Conservation (phyloP, 1,139 yeast species). For the Kluyveromyces sp. region DNA sequence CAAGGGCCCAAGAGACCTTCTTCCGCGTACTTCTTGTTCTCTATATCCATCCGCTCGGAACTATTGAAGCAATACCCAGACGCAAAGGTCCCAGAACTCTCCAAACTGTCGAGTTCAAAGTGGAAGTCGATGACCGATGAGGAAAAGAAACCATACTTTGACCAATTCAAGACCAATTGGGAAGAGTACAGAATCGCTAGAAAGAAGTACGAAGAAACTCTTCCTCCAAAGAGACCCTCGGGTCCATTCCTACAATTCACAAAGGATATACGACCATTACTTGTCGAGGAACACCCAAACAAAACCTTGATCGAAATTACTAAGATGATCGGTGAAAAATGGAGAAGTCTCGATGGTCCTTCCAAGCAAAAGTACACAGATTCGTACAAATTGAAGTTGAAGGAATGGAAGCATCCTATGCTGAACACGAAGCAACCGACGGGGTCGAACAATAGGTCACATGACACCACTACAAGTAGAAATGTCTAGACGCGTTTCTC, state of each 20-base stretch:
- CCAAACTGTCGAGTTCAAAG: constrained; percentile 30
- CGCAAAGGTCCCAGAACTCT: constrained; percentile 31
- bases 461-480: not conserved
- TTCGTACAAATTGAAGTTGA: constrained; percentile 28
- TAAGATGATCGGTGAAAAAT: constrained; percentile 30
- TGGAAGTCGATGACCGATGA: constrained; percentile 30
- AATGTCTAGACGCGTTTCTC: not conserved
- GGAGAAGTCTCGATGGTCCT: constrained; percentile 27
- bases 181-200: constrained; percentile 29
- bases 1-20: constrained; percentile 33
- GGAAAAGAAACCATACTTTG: constrained; percentile 29
- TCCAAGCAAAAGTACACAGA: constrained; percentile 29
- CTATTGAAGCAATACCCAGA: constrained; percentile 28
- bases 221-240: constrained; percentile 32
- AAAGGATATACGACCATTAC: constrained; percentile 27
- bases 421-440: constrained; percentile 19
- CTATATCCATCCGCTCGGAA: constrained; percentile 29
- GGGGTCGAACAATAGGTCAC: not conserved
- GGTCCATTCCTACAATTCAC: constrained; percentile 32
- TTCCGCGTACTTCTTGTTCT: constrained; percentile 31
- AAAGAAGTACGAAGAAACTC: constrained; percentile 29
- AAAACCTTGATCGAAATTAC: constrained; percentile 30
- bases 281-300: constrained; percentile 29
- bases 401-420: constrained; percentile 31
- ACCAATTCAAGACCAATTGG: constrained; percentile 30